Evolutionary conservation across 1,284 basidiomycete species (phyloP).

Genomic region (Ceratobasidium theobromae): DNA sequence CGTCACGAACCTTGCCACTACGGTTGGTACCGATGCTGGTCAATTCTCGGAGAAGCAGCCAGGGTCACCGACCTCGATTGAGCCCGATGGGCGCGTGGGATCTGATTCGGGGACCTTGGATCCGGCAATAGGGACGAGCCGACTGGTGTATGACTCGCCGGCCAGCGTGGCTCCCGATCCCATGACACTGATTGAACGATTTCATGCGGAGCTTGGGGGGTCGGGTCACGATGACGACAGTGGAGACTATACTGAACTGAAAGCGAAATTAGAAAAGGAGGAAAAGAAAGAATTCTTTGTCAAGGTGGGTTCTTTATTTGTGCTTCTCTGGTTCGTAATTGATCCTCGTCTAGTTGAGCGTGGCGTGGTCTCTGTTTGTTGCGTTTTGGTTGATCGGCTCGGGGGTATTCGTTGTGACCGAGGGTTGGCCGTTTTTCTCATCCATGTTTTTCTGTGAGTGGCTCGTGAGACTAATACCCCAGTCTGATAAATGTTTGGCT

Average conservation of each 20-base stretch:
- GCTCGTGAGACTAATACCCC: conserved; percentile 32
- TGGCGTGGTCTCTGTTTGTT: conserved; percentile 55
- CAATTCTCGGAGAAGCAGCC: background rate
- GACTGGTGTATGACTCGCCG: no score
- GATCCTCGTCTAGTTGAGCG: conserved; percentile 42
- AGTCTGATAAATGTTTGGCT: background rate
- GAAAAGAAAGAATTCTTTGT: conserved; percentile 53
- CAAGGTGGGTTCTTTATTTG: conserved; percentile 46
- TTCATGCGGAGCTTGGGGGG: conserved; percentile 11
- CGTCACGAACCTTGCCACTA: background rate
- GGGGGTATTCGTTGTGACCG: conserved; percentile 56
- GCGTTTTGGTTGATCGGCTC: conserved; percentile 62
- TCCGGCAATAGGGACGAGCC: no score
- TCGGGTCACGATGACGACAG: conserved; percentile 20
- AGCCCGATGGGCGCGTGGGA: no score
- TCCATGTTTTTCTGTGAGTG: conserved; percentile 71
- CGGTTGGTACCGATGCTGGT: background rate
- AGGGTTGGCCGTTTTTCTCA: conserved; percentile 53
- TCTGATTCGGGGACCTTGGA: no score
- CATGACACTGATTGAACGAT: conserved; percentile 8
- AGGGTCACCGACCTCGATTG: no score
- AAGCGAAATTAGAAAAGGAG: conserved; percentile 42
- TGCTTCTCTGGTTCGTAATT: background rate
- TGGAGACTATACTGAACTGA: conserved; percentile 38
- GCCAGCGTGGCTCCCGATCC: background rate